phyloP scores from a whole-genome alignment of 768 basidiomycete species.

The Russula virescens region DNA sequence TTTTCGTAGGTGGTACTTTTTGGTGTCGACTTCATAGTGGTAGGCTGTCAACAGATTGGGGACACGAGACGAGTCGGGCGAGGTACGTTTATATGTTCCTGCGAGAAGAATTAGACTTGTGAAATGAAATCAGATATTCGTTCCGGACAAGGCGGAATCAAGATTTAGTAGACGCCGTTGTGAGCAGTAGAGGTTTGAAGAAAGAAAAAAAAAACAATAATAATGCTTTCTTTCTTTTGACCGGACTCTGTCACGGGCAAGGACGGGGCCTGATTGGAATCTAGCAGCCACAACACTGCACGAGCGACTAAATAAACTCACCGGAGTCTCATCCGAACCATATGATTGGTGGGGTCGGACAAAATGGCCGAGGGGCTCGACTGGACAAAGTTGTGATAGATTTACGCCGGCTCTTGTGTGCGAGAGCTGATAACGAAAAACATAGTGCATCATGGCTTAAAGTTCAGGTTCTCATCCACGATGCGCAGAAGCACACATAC shows the following conservation, averaged over 20 bases:
- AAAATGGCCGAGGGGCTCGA: neutral
- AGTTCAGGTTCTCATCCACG: neutral
- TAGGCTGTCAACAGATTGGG: slow-evolving; percentile 2
- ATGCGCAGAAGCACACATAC: neutral
- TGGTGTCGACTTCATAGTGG: slow-evolving; percentile 9
- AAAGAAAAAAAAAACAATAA: slow-evolving; percentile 14
- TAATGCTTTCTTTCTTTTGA: slow-evolving; percentile 5
- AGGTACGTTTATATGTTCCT: slow-evolving; percentile 20
- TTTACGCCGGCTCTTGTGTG: neutral
- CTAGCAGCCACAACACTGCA: slow-evolving; percentile 8
- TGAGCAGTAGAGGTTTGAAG: neutral
- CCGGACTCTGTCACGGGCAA: slow-evolving; percentile 1
- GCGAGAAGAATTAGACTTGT: slow-evolving; percentile 11
- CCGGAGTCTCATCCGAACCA: neutral
- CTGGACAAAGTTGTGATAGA: neutral
- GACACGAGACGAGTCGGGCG: neutral
- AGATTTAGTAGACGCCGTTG: slow-evolving; percentile 15
- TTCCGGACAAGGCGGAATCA: slow-evolving; percentile 19
- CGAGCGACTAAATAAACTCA: neutral
- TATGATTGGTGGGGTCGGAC: neutral
- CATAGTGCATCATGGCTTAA: neutral
- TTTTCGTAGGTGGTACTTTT: slow-evolving; percentile 3
- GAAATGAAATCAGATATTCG: slow-evolving; percentile 22
- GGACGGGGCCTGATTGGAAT: slow-evolving; percentile 1
- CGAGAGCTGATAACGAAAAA: neutral